A percentile compares a stretch with the other conserved stretches of the same genome.
phyloP scores from a whole-genome alignment of 805 yeast species.

The Candida corydali region DNA sequence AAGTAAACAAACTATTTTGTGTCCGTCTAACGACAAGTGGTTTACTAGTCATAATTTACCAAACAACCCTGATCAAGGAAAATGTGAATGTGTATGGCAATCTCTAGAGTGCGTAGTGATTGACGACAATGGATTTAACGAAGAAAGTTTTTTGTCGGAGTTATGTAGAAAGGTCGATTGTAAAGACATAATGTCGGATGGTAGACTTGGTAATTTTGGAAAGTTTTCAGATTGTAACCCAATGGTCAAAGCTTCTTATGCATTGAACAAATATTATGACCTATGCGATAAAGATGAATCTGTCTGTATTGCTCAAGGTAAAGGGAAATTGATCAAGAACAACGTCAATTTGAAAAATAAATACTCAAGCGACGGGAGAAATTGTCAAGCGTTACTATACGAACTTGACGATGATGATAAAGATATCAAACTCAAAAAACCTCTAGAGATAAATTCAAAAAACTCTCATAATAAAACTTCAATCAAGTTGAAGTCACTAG shows the following conservation, averaged over 20 bases:
- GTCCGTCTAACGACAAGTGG: slow-evolving; percentile 6
- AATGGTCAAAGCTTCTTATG: slow-evolving; percentile 37
- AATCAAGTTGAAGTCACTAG: background rate
- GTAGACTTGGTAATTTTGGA: slow-evolving; percentile 38
- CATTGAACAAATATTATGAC: slow-evolving; percentile 31
- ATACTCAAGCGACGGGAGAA: slow-evolving; percentile 21
- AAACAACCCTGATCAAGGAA: slow-evolving; percentile 35
- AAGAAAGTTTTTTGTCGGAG: slow-evolving; percentile 19
- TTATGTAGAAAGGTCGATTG: slow-evolving; percentile 39
- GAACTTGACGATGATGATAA: slow-evolving; percentile 1
- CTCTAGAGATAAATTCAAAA: background rate
- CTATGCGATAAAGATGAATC: slow-evolving; percentile 15
- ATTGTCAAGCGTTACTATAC: slow-evolving; percentile 14
- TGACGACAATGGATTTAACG: slow-evolving; percentile 20
- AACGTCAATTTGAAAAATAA: slow-evolving; percentile 14
- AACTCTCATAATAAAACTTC: background rate
- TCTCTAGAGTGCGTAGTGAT: slow-evolving; percentile 34
- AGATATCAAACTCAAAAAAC: background rate
- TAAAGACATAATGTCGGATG: slow-evolving; percentile 31
- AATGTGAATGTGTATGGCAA: slow-evolving; percentile 43
- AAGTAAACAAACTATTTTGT: background rate
- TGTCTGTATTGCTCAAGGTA: slow-evolving; percentile 22
- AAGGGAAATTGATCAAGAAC: slow-evolving; percentile 15
- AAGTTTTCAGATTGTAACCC: slow-evolving; percentile 35
- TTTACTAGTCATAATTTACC: slow-evolving; percentile 26